Evolutionary conservation across 768 basidiomycete genomes (phyloP), one percentile per base, ranked within the genome.

Genomic region (Tulasnella sp.): DNA sequence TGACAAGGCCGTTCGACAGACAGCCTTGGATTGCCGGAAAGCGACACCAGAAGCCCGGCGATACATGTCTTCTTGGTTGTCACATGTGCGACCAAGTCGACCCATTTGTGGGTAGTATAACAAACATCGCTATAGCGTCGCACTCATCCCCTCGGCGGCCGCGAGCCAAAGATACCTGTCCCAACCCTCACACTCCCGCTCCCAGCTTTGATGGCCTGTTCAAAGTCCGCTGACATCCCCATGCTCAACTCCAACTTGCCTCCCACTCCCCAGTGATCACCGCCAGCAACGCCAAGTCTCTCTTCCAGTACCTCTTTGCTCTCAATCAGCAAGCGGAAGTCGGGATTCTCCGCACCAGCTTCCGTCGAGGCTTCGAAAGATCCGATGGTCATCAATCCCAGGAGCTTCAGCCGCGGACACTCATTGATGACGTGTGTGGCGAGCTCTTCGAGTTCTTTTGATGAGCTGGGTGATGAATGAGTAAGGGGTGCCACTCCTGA

Each of bases 201-300:
- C 1, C 92, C 94, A 11, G 82, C 81, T 68, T 75, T 78, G 50
- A 97, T 70, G 3, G 94, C 96, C 27, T 83, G 80, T 68, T 85
- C 88, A 66, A 92, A 98, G 66, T 98, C 94, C 62, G 83, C 85
- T 52, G 91, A 93, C 94, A 97, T 97, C 5, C 94, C 94, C 92
- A 96, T 97, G 60, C 88, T 91, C 68, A 91, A 66, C 65, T 84
- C 25, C 53, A 91, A 68, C 61, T 68, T 70, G 12, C 80, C 80
- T 2, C 70, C 69, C 24, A 75, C 70, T 11, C 83, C 84, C 79
- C 80, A 80, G 34, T 67, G 66, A 12, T 30, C 56, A 29, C 38
- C 43, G 21, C 57, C 7, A 21, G 64, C 22, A 64, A 64, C 12
- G 21, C 58, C 62, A 58, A 90, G 71, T 31, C 73, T 71, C 1